Base-by-base conservation (phyloP, 306 rosid genomes). In the Citrullus mucosospermus region DNA sequence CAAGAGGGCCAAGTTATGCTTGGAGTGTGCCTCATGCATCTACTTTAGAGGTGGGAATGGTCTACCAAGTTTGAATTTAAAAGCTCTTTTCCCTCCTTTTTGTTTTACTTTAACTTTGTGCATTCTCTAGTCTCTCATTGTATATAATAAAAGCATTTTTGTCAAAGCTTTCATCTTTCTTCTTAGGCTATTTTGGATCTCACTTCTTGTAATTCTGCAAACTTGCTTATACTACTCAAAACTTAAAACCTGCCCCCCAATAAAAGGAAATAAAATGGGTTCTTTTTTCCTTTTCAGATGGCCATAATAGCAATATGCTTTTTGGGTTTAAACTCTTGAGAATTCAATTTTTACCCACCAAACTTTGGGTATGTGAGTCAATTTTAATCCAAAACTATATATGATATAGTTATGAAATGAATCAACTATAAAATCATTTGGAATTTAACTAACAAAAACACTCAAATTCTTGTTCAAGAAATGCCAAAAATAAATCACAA, bases 31-130 rank as follows among this genome's bases (percentile, higher is more conserved):
- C 98, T 73, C 93, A 90, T 85, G 99, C 97, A 18, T 91, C 98
- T 80, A 92, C 98, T 75, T 76, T 96, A 79, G 99, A 96, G 85
- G 99, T 96, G 41, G 99, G 99, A 39, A 92, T 96, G 98, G 81
- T 96, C 43, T 92, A 92, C 81, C 89, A 86, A 79, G 97, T 96
- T 55, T 92, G 80, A 25, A 81, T 83, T 41, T 32, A 62, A 7
- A 12, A 32, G 36, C 25, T 2, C 5, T 38, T 34, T 9, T 43
- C 20, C 36, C 32, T 38, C 4, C 38, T 17, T 69, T 80, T 81
- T 84, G 72, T 80, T 86, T 89, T 81, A 72, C 59, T 82, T 81
- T 77, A 43, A 75, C 71, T 69, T 60, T 78, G 38, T 78, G 63
- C 22, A 34, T 34, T 69, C 63, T 69, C 44, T 67, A 6, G 48